Conservation (phyloP, 2,329 filamentous ascomycete species). For the Cordyceps fumosorosea region DNA sequence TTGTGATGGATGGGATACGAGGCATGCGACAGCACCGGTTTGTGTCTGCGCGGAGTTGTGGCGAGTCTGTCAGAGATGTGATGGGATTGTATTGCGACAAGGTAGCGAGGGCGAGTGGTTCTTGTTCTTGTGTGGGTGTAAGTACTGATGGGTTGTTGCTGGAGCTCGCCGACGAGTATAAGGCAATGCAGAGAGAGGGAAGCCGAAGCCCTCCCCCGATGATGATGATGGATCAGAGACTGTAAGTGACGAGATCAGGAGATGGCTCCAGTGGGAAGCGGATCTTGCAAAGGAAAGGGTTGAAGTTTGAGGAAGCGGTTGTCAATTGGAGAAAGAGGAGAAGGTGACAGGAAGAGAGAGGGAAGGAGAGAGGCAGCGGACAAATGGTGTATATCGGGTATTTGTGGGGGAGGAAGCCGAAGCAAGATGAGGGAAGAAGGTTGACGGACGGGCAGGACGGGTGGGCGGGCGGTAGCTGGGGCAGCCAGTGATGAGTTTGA, state of each 20-base stretch:
- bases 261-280: background rate
- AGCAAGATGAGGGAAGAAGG: background rate
- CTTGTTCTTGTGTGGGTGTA: background rate
- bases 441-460: background rate
- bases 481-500: conserved; percentile 1
- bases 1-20: background rate
- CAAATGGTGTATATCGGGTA: conserved; percentile 11
- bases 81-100: conserved; percentile 2
- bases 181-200: background rate
- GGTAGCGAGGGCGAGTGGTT: background rate
- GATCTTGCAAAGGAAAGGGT: background rate
- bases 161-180: background rate
- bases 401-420: conserved; percentile 8
- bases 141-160: background rate
- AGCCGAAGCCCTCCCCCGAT: too few relatives aligned
- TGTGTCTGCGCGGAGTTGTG: background rate
- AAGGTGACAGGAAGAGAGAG: background rate
- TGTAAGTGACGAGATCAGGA: background rate
- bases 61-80: background rate
- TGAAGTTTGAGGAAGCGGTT: background rate
- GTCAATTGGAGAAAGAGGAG: background rate
- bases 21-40: background rate
- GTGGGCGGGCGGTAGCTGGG: conserved; percentile 6
- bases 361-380: background rate
- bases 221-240: background rate